Evolutionary conservation across 2,329 filamentous ascomycete genomes (phyloP).

Genomic region (Aureobasidium melanogenum): DNA sequence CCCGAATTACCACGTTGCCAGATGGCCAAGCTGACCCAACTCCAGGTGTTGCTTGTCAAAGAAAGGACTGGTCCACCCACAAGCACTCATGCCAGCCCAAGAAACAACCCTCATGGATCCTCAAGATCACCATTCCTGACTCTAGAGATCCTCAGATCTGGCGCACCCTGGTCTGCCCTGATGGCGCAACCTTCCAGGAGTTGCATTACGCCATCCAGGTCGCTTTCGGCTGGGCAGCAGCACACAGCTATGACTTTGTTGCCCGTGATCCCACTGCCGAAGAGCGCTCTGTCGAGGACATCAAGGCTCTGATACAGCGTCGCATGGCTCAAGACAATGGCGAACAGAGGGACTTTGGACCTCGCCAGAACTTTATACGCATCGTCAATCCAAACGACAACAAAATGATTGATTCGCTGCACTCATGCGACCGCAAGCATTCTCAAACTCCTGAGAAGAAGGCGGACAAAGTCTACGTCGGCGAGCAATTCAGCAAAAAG

Average conservation of each 20-base stretch:
- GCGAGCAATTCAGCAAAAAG: slow-evolving; percentile 15
- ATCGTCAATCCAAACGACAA: slow-evolving; percentile 5
- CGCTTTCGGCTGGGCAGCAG: slow-evolving; percentile 21
- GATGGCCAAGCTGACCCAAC: background rate
- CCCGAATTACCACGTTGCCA: background rate
- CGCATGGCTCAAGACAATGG: background rate
- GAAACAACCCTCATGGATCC: slow-evolving; percentile 19
- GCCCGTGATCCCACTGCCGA: slow-evolving; percentile 2
- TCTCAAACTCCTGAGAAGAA: slow-evolving; percentile 16
- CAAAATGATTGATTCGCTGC: slow-evolving; percentile 11
- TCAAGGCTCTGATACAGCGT: background rate
- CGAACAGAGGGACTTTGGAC: background rate
- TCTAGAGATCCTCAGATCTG: slow-evolving; percentile 19
- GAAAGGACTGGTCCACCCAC: slow-evolving; percentile 16
- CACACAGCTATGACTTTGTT: slow-evolving; percentile 21
- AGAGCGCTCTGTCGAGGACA: background rate
- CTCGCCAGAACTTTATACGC: slow-evolving; percentile 1
- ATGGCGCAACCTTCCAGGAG: slow-evolving; percentile 17
- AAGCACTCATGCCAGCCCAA: slow-evolving; percentile 17
- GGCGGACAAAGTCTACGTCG: slow-evolving; percentile 14
- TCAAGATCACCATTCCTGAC: slow-evolving; percentile 17
- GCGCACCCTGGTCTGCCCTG: slow-evolving; percentile 21
- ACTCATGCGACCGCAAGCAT: slow-evolving; percentile 13
- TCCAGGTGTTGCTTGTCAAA: slow-evolving; percentile 13
- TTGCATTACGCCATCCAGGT: slow-evolving; percentile 22